Conservation (phyloP, 192 early-diverging fungal genomes). For the Podila verticillata region DNA sequence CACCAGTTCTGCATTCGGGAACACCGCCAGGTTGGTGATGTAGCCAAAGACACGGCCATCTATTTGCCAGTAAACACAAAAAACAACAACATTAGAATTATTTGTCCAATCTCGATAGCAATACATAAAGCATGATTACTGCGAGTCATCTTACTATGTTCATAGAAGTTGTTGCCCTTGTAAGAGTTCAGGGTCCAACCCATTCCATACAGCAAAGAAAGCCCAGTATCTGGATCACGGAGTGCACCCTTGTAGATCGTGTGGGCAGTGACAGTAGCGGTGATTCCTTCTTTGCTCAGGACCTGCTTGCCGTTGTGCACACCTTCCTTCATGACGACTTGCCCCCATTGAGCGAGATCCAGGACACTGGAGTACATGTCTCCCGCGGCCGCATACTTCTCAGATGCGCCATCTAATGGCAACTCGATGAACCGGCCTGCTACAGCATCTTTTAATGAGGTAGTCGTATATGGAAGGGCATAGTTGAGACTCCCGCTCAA, state of each 20-base stretch:
- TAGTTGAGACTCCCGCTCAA: conserved; percentile 18
- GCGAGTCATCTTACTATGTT: not conserved
- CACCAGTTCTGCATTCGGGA: not conserved
- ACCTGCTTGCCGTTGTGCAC: conserved; percentile 13
- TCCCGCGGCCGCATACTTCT: conserved; percentile 8
- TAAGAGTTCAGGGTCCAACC: not conserved
- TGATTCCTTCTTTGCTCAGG: conserved; percentile 6
- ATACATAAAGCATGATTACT: no score
- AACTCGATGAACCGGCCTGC: conserved; percentile 3
- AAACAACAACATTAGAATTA: no score
- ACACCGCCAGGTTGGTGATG: not conserved
- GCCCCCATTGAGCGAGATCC: conserved; percentile 16
- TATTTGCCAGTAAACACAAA: not conserved
- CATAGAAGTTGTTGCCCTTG: not conserved
- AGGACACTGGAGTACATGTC: conserved; percentile 26
- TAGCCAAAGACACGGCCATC: not conserved
- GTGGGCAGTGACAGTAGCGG: not conserved
- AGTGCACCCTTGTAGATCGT: not conserved
- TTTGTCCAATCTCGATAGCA: not conserved
- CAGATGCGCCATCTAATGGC: not conserved
- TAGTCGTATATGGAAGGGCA: conserved; percentile 14
- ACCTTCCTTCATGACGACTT: conserved; percentile 5
- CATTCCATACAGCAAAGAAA: not conserved
- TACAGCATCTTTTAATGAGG: conserved; percentile 17
- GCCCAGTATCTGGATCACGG: not conserved